Base-by-base conservation (phyloP, 2,329 filamentous ascomycete species). In the Lasiodiplodia hormozganensis region DNA sequence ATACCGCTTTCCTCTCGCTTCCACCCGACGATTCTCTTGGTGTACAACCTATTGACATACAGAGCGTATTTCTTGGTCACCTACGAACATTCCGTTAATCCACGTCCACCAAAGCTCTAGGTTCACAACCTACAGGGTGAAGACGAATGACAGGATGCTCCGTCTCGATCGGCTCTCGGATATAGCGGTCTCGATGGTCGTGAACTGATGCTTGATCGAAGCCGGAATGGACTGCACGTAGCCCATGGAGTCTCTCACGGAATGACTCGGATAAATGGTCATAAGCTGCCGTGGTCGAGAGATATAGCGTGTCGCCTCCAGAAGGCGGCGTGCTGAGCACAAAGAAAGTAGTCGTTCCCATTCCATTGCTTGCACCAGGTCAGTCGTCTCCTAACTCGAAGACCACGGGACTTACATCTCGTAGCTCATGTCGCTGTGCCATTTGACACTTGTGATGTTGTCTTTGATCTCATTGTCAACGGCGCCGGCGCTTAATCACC, bases 21-120 rank as follows among this genome's bases (percentile, higher is more conserved):
- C 31, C 70, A 64, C 18, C 70, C 70, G 7, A 70, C 67, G 36
- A 71, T 71, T 4, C 36, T 62, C 51, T 70, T 70, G 7, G 70
- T 71, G 23, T 70, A 71, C 14, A 69, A 68, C 4, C 68, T 62
- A 43, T 72, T 71, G 28, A 70, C 65, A 36, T 69, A 72, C 3
- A 71, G 67, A 18, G 69, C 67, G 49, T 69, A 68, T 54, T 70
- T 68, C 14, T 69, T 69, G 40, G 70, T 70, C 16, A 69, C 70
- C 62, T 65, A n/a, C 40, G n/a, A 40, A 7, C 7, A 11, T 38
- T 31, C 21, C 6, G 47, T 53, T 31, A 53, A n/a, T 40, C 53
- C 14, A n/a, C 18, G 10, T 16, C 25, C 36, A 16, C n/a, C 18
- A 38, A 28, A 10, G 11, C 11, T n/a, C 4, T n/a, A 8, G 16